Evolutionary conservation across 768 basidiomycete genomes (phyloP).

Genomic region (Termitomyces sp.): DNA sequence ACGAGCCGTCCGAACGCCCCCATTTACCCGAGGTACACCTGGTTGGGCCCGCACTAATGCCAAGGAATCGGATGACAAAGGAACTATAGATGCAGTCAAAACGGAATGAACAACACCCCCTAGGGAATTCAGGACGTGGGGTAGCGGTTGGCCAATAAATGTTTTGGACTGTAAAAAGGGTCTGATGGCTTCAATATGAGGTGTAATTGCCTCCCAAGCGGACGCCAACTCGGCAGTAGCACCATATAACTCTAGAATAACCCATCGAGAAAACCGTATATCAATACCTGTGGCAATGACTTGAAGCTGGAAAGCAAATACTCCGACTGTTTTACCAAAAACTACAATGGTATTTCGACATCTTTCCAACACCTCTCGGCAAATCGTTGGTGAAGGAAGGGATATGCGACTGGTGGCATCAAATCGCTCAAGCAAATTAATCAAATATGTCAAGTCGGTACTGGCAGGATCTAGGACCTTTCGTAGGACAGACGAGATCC

Average conservation of each 20-base stretch:
- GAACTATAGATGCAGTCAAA: background rate
- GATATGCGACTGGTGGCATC: conserved; percentile 71
- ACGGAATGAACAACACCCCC: background rate
- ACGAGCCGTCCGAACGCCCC: conserved; percentile 52
- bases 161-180: conserved; percentile 44
- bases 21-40: conserved; percentile 15
- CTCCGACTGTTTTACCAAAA: conserved; percentile 84
- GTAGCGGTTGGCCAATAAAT: conserved; percentile 19
- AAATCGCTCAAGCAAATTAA: conserved; percentile 86
- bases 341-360: conserved; percentile 80
- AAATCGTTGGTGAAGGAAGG: conserved; percentile 64
- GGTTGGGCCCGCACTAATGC: conserved; percentile 6
- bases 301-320: conserved; percentile 76
- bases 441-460: conserved; percentile 74
- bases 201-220: conserved; percentile 77
- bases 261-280: conserved; percentile 80
- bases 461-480: conserved; percentile 87
- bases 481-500: conserved; percentile 70
- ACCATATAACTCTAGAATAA: conserved; percentile 84
- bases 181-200: conserved; percentile 64
- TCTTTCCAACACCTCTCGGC: conserved; percentile 73
- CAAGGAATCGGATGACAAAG: conserved; percentile 13
- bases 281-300: conserved; percentile 72
- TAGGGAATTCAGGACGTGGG: conserved; percentile 2
- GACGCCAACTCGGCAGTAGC: conserved; percentile 82